Conservation (phyloP, 352 stramenopile species). For the Pythium oligandrum region DNA sequence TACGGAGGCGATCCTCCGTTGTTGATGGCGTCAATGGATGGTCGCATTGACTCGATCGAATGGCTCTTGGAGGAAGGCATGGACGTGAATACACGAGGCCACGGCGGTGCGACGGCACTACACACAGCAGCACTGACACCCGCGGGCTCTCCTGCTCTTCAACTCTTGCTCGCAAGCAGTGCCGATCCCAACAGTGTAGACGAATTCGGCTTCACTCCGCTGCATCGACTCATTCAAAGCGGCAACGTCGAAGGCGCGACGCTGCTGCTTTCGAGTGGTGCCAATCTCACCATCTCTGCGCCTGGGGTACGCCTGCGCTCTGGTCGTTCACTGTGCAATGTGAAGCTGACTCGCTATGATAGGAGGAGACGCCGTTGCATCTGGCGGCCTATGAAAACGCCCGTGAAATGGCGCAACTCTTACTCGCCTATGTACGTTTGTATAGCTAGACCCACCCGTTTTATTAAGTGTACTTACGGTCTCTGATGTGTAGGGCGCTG, state of each 20-base stretch:
- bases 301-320: constrained; percentile 18
- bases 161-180: constrained; percentile 21
- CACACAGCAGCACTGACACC: constrained; percentile 12
- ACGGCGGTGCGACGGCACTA: constrained; percentile 17
- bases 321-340: neutral
- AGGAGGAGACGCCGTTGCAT: constrained; percentile 28
- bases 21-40: constrained; percentile 13
- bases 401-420: constrained; percentile 23
- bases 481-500: constrained; percentile 17
- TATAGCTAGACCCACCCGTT: too few relatives aligned
- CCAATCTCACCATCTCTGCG: constrained; percentile 21
- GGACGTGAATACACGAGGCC: constrained; percentile 12
- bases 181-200: constrained; percentile 21
- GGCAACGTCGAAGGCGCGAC: constrained; percentile 23
- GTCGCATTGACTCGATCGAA: constrained; percentile 13
- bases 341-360: neutral
- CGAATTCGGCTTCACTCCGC: constrained; percentile 28
- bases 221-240: constrained; percentile 24
- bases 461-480: neutral
- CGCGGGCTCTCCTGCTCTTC: constrained; percentile 3
- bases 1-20: constrained; percentile 19
- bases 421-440: constrained; percentile 26
- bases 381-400: constrained; percentile 30
- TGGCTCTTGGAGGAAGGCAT: constrained; percentile 17
- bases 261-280: constrained; percentile 24